Evolutionary conservation across 1,139 yeast species (phyloP).

Genomic region (Meyerozyma sp.): DNA sequence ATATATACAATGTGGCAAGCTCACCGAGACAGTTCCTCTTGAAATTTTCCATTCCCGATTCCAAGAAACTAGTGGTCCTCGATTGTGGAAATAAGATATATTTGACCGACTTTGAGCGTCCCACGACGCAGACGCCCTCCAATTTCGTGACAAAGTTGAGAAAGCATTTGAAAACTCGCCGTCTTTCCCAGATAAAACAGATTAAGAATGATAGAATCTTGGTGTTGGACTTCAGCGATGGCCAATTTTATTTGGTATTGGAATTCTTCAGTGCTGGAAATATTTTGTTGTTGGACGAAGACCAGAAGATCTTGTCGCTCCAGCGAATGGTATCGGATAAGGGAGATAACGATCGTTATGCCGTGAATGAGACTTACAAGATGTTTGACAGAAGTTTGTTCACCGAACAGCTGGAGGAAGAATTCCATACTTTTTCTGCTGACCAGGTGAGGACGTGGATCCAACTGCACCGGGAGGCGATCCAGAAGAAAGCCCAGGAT

Average conservation of each 20-base stretch:
- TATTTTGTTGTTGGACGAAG: slow-evolving; percentile 67
- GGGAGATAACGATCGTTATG: slow-evolving; percentile 54
- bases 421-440: slow-evolving; percentile 16
- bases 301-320: slow-evolving; percentile 61
- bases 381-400: slow-evolving; percentile 53
- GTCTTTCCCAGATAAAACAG: slow-evolving; percentile 69
- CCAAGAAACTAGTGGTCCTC: slow-evolving; percentile 66
- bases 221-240: slow-evolving; percentile 79
- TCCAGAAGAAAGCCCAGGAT: slow-evolving; percentile 10
- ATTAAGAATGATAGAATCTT: slow-evolving; percentile 75
- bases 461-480: slow-evolving; percentile 26
- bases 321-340: slow-evolving; percentile 77
- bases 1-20: slow-evolving; percentile 75
- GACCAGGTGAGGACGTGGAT: slow-evolving; percentile 50
- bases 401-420: slow-evolving; percentile 15
- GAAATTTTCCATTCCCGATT: slow-evolving; percentile 80
- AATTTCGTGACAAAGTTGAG: slow-evolving; percentile 81
- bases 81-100: slow-evolving; percentile 88
- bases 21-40: slow-evolving; percentile 71
- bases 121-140: slow-evolving; percentile 76
- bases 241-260: slow-evolving; percentile 68
- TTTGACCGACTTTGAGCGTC: slow-evolving; percentile 73
- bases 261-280: slow-evolving; percentile 97
- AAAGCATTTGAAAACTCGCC: slow-evolving; percentile 76
- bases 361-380: slow-evolving; percentile 67